Evolutionary conservation across 441 rosid species (phyloP), one percentile per base, ranked within the genome.

Genomic region (Adansonia grandidieri): DNA sequence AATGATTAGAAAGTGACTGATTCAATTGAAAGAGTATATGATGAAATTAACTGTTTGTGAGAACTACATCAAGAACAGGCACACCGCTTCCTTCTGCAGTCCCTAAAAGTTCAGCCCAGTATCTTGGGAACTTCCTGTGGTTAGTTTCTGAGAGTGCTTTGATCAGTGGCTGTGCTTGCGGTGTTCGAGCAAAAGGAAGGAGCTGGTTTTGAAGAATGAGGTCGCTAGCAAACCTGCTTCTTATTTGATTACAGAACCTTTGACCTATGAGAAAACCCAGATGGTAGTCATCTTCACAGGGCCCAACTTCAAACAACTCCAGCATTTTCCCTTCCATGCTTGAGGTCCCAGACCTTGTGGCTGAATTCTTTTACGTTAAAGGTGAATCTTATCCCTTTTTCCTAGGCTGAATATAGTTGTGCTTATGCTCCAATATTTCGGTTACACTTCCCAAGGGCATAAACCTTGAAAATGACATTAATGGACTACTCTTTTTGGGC

Each of bases 61-160:
- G 14, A 17, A 56, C 77, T 81, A 90, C 94, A 74, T 89, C 74
- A 68, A 89, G 89, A 76, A 87, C 47, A 58, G 88, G 85, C 74
- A 86, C 89, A 15, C 87, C 90, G 73, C 89, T 78, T 76, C 94
- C 94, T 7, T 84, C 85, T 1, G 94, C 94, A 15, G 79, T 86
- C 44, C 94, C 92, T 0, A 84, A 0, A 37, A 90, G 88, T 81
- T 90, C 89, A 64, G 87, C 88, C 92, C 92, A 90, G 64, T 85
- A 86, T 53, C 77, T 75, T 0, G 90, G 89, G 32, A 83, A 89
- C 70, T 79, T 86, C 65, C 47, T 83, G 56, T 22, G 82, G 83
- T 88, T 91, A 75, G 77, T 88, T 13, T 79, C 63, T 0, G 81
- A 74, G 50, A 91, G 86, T 60, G 85, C 61, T 63, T 81, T 51